These are phyloP conservation scores for Herpetomonas tarakana DNA, from an alignment of 208 protist species.

Conservation along the genomic window DNA sequence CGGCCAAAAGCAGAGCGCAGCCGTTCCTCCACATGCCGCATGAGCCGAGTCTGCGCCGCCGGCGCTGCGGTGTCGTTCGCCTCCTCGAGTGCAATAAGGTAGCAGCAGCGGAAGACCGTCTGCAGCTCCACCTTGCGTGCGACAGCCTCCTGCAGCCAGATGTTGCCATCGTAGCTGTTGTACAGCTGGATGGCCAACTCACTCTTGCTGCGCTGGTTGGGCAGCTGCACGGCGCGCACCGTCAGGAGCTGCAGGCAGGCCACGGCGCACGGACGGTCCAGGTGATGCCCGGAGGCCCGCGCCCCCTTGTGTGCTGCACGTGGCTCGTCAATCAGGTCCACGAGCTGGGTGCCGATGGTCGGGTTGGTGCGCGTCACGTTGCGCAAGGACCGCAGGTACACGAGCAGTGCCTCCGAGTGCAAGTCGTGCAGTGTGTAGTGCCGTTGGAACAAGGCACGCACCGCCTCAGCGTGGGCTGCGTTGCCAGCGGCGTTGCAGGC, in stretches of 20 bases:
- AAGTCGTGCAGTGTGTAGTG: constrained; percentile 52
- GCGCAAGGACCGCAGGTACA: constrained; percentile 68
- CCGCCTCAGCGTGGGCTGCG: constrained; percentile 41
- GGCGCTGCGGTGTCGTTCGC: not conserved
- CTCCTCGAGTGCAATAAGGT: constrained; percentile 32
- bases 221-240: constrained; percentile 23
- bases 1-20: constrained; percentile 43
- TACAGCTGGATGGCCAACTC: constrained; percentile 31
- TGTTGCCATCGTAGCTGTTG: constrained; percentile 52
- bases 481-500: constrained; percentile 57
- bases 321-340: constrained; percentile 46
- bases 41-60: constrained; percentile 9
- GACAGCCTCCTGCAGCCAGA: constrained; percentile 69
- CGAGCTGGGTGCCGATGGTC: constrained; percentile 31
- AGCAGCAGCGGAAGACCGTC: constrained; percentile 75
- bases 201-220: constrained; percentile 19
- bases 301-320: constrained; percentile 30
- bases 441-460: constrained; percentile 28
- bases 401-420: constrained; percentile 65
- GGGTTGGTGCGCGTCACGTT: constrained; percentile 31
- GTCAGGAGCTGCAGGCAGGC: constrained; percentile 73
- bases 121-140: constrained; percentile 70
- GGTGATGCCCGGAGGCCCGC: constrained; percentile 4
- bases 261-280: constrained; percentile 60
- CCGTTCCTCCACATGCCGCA: constrained; percentile 19